A percentile compares a stretch with the other conserved stretches of the same genome.
Conservation (phyloP, 768 basidiomycete species). For the Naganishia vaughanmartiniae region DNA sequence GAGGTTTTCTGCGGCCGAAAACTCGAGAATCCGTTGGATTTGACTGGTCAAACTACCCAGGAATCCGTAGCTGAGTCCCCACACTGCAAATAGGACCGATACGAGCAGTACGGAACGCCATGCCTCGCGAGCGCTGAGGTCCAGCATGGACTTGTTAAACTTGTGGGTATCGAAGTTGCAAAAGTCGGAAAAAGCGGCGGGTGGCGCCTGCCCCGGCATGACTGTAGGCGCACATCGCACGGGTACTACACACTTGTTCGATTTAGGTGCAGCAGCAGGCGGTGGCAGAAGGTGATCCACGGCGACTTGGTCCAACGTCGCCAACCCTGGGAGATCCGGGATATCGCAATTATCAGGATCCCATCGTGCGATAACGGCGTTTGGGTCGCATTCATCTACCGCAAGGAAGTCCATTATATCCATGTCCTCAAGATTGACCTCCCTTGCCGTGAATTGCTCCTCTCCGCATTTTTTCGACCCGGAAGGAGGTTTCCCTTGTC, state of each 20-base stretch:
- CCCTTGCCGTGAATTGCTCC: slow-evolving; percentile 11
- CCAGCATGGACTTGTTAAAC: not conserved
- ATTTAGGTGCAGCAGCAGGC: not conserved
- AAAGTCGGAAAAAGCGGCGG: slow-evolving; percentile 41
- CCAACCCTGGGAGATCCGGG: not conserved
- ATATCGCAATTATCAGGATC: slow-evolving; percentile 18
- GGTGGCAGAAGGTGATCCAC: slow-evolving; percentile 16
- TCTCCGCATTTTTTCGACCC: not conserved
- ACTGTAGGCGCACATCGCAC: slow-evolving; percentile 4
- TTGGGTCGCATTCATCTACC: not conserved
- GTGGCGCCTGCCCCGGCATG: slow-evolving; percentile 15
- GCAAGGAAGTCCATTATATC: slow-evolving; percentile 31
- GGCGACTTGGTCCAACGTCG: slow-evolving; percentile 16
- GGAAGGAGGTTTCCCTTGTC: not conserved
- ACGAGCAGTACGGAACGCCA: slow-evolving; percentile 32
- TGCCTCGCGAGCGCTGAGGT: not conserved
- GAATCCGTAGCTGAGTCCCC: slow-evolving; percentile 51
- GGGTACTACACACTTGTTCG: not conserved
- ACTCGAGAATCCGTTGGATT: slow-evolving; percentile 40
- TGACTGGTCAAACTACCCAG: slow-evolving; percentile 45
- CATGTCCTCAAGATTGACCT: slow-evolving; percentile 27
- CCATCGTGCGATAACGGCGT: not conserved
- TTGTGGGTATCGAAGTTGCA: not conserved
- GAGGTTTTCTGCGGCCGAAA: slow-evolving; percentile 35
- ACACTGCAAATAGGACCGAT: slow-evolving; percentile 46